Evolutionary conservation across 2,329 filamentous ascomycete species (phyloP), one percentile per base, ranked within the genome.

Genomic region (Aspergillus fumigatus): DNA sequence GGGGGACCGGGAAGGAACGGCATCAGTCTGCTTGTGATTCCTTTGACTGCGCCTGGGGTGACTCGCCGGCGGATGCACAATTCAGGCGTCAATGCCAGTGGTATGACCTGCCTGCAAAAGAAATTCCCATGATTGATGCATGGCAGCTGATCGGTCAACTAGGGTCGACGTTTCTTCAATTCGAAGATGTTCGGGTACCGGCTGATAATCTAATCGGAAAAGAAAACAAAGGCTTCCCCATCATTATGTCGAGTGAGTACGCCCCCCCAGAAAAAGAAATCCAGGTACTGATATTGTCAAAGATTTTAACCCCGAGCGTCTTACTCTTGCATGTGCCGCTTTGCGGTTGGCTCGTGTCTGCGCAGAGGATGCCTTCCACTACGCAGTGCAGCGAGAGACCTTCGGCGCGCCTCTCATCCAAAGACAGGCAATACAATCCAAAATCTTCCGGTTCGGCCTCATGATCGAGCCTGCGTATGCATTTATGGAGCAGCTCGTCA

Each of bases 261-360:
- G 43, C 1, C 1, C 10, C 8, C 19, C 11, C 3, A 3, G 47
- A n/a, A 19, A 35, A 19, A 35, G 11, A 43, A 43, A 17, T 17
- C 26, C 1, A 0, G 11, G 3, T 25, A 2, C 48, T 59, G 17
- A 60, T 4, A 5, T 8, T 2, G 11, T 32, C 43, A 59, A 59
- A 70, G 78, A 90, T 73, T 90, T 91, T 79, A 91, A 91, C 72
- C 87, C 90, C 67, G 88, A 92, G 69, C 82, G 88, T 0, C 77
- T 90, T 4, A 79, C 79, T 6, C 87, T 91, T 55, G 80, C 85
- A 1, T 84, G 89, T 45, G 80, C 82, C 1, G 81, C 82, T 1
- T 85, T 87, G 1, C 77, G 88, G 4, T 79, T 86, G 60, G 78
- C 86, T 2, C 78, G 82, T 3, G 83, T 88, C 4, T 86, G 84